phyloP scores from a whole-genome alignment of 2,329 filamentous ascomycete species.

The Talaromyces sp. region DNA sequence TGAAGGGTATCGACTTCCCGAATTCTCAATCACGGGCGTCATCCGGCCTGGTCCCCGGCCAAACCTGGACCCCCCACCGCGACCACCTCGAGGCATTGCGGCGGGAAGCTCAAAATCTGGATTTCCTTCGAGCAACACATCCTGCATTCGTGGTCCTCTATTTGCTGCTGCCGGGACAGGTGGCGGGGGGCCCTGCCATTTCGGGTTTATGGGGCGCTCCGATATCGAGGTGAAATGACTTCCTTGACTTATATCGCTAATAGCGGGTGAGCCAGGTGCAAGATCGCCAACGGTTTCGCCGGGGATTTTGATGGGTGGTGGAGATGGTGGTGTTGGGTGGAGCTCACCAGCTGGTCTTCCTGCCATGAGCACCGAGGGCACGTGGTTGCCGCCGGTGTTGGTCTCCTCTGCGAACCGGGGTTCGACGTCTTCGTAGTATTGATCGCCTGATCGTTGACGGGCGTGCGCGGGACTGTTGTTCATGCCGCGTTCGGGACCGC shows the following conservation, averaged over 20 bases:
- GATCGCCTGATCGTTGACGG: constrained; percentile 43
- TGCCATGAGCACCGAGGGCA: constrained; percentile 41
- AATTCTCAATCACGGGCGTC: constrained; percentile 22
- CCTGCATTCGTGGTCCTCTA: constrained; percentile 57
- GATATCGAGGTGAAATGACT: constrained; percentile 89
- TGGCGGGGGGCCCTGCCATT: constrained; percentile 62
- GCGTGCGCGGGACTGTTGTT: constrained; percentile 26
- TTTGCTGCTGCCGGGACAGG: constrained; percentile 49
- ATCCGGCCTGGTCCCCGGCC: constrained; percentile 18
- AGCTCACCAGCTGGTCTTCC: constrained; percentile 40
- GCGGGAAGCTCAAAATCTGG: constrained; percentile 78
- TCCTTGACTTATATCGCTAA: constrained; percentile 61
- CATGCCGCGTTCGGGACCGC: constrained; percentile 23
- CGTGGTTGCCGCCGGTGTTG: constrained; percentile 30
- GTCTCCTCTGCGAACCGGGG: constrained; percentile 72
- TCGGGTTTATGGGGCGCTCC: constrained; percentile 82
- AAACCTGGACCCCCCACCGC: constrained; percentile 21
- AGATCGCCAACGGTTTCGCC: constrained; percentile 63
- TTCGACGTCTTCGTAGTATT: constrained; percentile 92
- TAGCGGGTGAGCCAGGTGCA: constrained; percentile 67
- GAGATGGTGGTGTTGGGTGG: constrained; percentile 10
- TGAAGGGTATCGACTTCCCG: constrained; percentile 11
- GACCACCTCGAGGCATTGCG: constrained; percentile 23
- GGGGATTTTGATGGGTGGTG: constrained; percentile 42
- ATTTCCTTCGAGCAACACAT: constrained; percentile 74